Percentiles rank a stretch among this genome's conserved stretches.
Conservation (phyloP, 2,329 filamentous ascomycete species). For the Cladosporium sp. region DNA sequence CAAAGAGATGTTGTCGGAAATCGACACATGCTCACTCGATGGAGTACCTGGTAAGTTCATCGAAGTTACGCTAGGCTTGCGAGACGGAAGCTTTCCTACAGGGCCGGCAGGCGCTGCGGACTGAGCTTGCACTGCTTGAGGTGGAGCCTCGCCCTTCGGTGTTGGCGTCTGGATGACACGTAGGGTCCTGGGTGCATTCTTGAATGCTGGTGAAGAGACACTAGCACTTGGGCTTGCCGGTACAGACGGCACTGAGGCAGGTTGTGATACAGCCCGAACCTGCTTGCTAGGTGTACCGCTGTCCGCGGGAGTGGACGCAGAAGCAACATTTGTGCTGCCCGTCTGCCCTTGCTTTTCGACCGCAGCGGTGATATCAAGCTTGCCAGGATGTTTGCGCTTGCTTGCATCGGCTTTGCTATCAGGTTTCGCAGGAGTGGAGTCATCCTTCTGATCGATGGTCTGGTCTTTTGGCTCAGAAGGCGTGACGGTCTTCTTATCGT, state of each 20-base stretch:
- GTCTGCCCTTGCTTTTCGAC: slow-evolving; percentile 23
- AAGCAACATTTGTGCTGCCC: slow-evolving; percentile 3
- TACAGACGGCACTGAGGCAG: slow-evolving; percentile 49
- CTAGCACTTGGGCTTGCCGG: slow-evolving; percentile 50
- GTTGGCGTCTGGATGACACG: slow-evolving; percentile 66
- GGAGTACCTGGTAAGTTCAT: slow-evolving; percentile 66
- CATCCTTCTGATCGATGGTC: background rate
- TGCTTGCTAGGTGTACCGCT: slow-evolving; percentile 30
- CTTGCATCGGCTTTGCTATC: slow-evolving; percentile 19
- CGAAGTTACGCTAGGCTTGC: slow-evolving; percentile 53
- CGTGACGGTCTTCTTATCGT: background rate
- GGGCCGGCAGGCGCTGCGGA: slow-evolving; percentile 26
- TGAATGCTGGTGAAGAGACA: slow-evolving; percentile 39
- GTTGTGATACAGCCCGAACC: slow-evolving; percentile 38
- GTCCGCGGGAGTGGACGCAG: slow-evolving; percentile 16
- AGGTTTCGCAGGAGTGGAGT: slow-evolving; percentile 1
- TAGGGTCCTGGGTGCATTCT: slow-evolving; percentile 58
- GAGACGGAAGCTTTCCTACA: slow-evolving; percentile 38
- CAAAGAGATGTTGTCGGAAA: slow-evolving; percentile 63
- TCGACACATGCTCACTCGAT: slow-evolving; percentile 65
- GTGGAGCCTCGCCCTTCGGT: slow-evolving; percentile 56
- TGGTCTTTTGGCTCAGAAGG: background rate
- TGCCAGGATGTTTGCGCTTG: slow-evolving; percentile 40
- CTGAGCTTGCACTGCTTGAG: slow-evolving; percentile 34
- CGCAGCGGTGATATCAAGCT: slow-evolving; percentile 43